Percentiles rank a stretch among this genome's conserved stretches.
phyloP scores from a whole-genome alignment of 192 early-diverging fungal species.

The Coemansia sp. region DNA sequence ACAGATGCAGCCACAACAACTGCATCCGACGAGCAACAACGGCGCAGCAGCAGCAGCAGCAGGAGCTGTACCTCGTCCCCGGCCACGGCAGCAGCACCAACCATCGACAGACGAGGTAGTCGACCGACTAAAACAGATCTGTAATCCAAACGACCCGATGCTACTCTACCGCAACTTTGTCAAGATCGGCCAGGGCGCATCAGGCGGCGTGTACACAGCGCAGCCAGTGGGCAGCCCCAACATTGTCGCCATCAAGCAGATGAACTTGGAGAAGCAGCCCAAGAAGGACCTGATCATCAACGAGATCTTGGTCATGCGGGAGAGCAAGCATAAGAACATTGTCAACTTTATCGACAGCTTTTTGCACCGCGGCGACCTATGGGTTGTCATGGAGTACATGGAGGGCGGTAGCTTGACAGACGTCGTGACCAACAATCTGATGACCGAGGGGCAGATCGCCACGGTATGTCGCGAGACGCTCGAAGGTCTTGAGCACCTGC shows the following conservation, averaged over 20 bases:
- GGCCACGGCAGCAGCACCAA: constrained; percentile 60
- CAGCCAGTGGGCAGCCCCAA: constrained; percentile 68
- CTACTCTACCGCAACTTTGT: constrained; percentile 81
- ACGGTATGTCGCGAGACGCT: constrained; percentile 83
- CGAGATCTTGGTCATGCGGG: constrained; percentile 93
- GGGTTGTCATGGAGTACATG: constrained; percentile 99
- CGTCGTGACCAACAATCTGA: constrained; percentile 89
- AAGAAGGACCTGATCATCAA: constrained; percentile 91
- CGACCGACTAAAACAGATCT: constrained; percentile 77
- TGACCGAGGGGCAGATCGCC: constrained; percentile 95
- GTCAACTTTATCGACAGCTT: constrained; percentile 95
- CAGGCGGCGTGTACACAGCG: constrained; percentile 95
- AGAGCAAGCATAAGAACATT: constrained; percentile 91
- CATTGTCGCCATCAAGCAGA: constrained; percentile 92
- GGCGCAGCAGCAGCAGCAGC: constrained; percentile 14
- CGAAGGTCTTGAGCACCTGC: constrained; percentile 79
- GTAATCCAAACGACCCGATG: constrained; percentile 86
- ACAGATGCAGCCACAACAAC: constrained; percentile 11
- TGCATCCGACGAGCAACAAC: not conserved
- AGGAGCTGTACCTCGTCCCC: constrained; percentile 40
- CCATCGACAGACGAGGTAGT: constrained; percentile 79
- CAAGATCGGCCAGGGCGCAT: constrained; percentile 97
- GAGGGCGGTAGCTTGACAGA: constrained; percentile 98
- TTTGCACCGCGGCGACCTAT: constrained; percentile 84
- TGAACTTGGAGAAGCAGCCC: constrained; percentile 83